Base-by-base conservation (phyloP, 164 flowering plant species). In the Sedum album region DNA sequence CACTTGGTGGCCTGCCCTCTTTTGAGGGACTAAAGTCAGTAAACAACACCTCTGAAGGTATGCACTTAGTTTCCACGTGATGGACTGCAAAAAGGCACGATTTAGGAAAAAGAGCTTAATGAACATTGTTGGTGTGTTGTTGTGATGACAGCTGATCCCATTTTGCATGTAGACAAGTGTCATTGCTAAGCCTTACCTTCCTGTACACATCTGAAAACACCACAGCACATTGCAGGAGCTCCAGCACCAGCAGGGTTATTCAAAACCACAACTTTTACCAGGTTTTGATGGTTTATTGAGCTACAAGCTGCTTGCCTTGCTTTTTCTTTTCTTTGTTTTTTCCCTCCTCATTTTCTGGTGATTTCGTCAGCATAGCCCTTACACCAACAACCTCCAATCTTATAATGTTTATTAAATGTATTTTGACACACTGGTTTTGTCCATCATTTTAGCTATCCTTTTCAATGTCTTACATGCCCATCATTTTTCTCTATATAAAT, bases 391-490 rank as follows among this genome's bases (percentile, higher is more conserved):
- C 48, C 15, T 44, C 48, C 48, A 13, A 11, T 44, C 15, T 44
- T 44, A 13, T 44, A 11, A 3, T 7, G 7, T 7, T 35, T 35
- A 3, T 35, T 41, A 41, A 2, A 8, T 41, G 11, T 41, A 11
- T 55, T 55, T 55, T n/a, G n/a, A n/a, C n/a, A 25, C 61, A 25
- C 31, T 55, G 57, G 17, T 2, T 25, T 55, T 55, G 28, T 53
- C 60, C 30, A 53, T 53, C 30, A 5, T 53, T 53, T 53, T 23
- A 2, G 60, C 61, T 55, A 55, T 55, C 61, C n/a, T n/a, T 55
- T 53, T 21, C 61, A 25, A 55, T 55, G 61, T 55, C 31, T 55
- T 31, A 55, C 61, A 55, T 55, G 61, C n/a, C n/a, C n/a, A n/a
- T 55, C 18, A 1, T 53, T 11, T 23, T 6, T 25, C 60, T 53